Conservation (phyloP, 202 grass and related monocot species). For the Schoenoplectus tabernaemontani region DNA sequence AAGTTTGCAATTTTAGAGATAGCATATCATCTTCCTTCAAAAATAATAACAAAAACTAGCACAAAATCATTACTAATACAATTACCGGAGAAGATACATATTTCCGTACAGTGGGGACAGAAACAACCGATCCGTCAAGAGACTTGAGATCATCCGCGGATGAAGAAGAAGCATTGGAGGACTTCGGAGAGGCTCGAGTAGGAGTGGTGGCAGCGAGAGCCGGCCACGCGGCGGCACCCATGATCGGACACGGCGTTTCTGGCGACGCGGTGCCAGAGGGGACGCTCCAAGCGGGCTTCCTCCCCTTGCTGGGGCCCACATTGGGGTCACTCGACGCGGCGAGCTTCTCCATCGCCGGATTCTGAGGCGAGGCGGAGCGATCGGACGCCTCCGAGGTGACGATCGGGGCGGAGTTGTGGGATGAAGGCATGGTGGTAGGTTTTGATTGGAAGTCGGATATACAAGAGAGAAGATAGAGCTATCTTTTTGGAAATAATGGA, state of each 20-base stretch:
- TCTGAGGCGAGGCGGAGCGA: neutral
- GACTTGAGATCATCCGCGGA: conserved; percentile 51
- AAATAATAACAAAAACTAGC: neutral
- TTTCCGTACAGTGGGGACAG: conserved; percentile 26
- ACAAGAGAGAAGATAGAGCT: neutral
- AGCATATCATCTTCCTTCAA: neutral
- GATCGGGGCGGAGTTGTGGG: conserved; percentile 27
- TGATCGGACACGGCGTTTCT: conserved; percentile 25
- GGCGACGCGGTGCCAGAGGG: conserved; percentile 3
- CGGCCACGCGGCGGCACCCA: conserved; percentile 53
- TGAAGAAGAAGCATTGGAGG: conserved; percentile 3
- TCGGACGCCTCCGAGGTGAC: conserved; percentile 14
- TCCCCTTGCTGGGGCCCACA: conserved; percentile 32
- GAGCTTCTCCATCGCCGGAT: neutral
- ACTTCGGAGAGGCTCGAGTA: conserved; percentile 28
- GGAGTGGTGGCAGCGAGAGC: conserved; percentile 29
- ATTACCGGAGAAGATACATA: neutral
- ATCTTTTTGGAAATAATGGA: neutral
- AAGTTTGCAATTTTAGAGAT: neutral
- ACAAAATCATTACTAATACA: neutral
- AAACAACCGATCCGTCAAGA: conserved; percentile 31
- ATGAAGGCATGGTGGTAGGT: conserved; percentile 23
- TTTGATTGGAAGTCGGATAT: conserved; percentile 21
- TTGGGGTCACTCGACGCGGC: conserved; percentile 9
- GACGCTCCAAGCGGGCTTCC: conserved; percentile 49